Conservation (phyloP, 768 basidiomycete species). For the Tylopilus rubrobrunneus region DNA sequence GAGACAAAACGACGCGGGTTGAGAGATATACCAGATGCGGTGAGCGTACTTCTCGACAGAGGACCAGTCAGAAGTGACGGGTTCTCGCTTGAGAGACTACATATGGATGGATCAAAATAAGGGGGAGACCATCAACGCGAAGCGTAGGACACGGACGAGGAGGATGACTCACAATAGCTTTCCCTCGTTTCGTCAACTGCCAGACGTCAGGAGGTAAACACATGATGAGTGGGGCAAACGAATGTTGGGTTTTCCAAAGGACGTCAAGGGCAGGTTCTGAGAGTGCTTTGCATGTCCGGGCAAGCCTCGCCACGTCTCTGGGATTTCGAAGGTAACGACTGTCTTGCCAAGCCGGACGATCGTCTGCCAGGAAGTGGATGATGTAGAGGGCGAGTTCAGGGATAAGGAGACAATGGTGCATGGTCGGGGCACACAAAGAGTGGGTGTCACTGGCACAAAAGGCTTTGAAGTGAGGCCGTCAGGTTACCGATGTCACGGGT, state of each 20-base stretch:
- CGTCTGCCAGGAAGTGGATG: conserved; percentile 22
- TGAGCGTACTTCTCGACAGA: conserved; percentile 21
- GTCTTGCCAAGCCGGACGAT: conserved; percentile 13
- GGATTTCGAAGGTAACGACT: conserved; percentile 19
- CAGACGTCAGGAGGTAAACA: conserved; percentile 26
- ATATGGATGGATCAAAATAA: not conserved
- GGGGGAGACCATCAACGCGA: not conserved
- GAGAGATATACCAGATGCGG: conserved; percentile 22
- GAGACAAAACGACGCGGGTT: conserved; percentile 19
- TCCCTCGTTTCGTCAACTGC: conserved; percentile 17
- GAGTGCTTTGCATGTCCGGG: conserved; percentile 28
- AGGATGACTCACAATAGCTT: conserved; percentile 19
- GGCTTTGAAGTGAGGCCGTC: too few relatives aligned
- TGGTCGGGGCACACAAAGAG: not conserved
- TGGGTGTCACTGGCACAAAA: too few relatives aligned
- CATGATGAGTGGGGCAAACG: conserved; percentile 28
- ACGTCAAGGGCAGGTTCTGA: conserved; percentile 29
- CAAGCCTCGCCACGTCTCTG: conserved; percentile 24
- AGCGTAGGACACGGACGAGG: not conserved
- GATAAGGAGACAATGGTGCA: conserved; percentile 30
- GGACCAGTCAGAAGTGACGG: conserved; percentile 21
- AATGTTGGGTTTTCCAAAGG: conserved; percentile 30
- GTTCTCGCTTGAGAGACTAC: conserved; percentile 22
- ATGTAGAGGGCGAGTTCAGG: conserved; percentile 26
- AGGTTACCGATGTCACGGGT: too few relatives aligned